phyloP scores from a whole-genome alignment of 2,329 filamentous ascomycete species.

The Calonectria crousiana region DNA sequence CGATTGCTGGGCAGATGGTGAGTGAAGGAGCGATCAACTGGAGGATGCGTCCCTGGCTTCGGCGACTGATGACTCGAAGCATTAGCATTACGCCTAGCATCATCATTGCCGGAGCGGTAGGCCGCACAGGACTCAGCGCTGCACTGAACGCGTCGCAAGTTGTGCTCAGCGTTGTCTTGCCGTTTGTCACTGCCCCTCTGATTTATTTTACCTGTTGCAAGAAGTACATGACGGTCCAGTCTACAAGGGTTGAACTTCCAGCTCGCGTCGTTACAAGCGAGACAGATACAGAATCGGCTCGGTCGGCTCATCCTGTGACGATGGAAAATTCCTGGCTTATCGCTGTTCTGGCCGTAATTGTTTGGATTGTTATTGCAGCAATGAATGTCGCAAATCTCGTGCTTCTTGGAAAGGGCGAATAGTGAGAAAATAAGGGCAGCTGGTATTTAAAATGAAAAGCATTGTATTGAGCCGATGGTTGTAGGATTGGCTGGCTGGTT shows the following conservation, averaged over 20 bases:
- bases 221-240: slow-evolving; percentile 81
- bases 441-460: not conserved
- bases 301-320: slow-evolving; percentile 51
- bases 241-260: slow-evolving; percentile 54
- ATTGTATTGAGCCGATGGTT: not conserved
- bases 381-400: slow-evolving; percentile 86
- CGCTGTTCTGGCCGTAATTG: slow-evolving; percentile 63
- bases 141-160: slow-evolving; percentile 85
- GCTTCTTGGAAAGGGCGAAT: slow-evolving; percentile 60
- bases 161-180: slow-evolving; percentile 80
- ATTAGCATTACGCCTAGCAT: slow-evolving; percentile 87
- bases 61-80: slow-evolving; percentile 80
- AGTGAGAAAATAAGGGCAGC: not conserved
- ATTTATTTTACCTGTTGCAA: slow-evolving; percentile 87
- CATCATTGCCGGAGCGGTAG: slow-evolving; percentile 84
- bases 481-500: not conserved
- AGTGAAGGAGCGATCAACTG: slow-evolving; percentile 85
- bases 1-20: slow-evolving; percentile 91
- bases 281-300: not conserved
- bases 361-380: slow-evolving; percentile 81
- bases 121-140: slow-evolving; percentile 75
- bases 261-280: slow-evolving; percentile 32
- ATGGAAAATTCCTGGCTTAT: slow-evolving; percentile 82
- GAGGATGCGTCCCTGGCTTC: slow-evolving; percentile 81
- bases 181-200: slow-evolving; percentile 85